phyloP scores from a whole-genome alignment of 148 eudicot species.

The Rhododendron molle region DNA sequence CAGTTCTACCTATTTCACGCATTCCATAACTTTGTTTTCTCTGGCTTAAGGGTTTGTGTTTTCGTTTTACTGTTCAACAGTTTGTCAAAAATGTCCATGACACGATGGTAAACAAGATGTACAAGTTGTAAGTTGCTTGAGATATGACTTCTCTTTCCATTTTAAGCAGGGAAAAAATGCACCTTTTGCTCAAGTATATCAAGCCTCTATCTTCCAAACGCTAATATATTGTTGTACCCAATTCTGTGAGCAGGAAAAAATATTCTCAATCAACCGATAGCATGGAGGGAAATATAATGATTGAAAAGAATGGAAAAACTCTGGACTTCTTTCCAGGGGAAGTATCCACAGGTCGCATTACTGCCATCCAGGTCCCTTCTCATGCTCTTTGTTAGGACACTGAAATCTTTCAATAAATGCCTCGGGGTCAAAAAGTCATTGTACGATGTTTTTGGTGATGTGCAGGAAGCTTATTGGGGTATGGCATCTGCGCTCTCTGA shows the following conservation, averaged over 20 bases:
- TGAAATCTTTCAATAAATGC: not conserved
- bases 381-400: not conserved
- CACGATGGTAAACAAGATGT: slow-evolving; percentile 77
- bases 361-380: slow-evolving; percentile 66
- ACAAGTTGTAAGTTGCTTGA: slow-evolving; percentile 52
- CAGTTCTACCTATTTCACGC: not conserved
- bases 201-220: slow-evolving; percentile 10
- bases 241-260: slow-evolving; percentile 40
- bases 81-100: slow-evolving; percentile 78
- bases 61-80: slow-evolving; percentile 40
- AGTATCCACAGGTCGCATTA: slow-evolving; percentile 70
- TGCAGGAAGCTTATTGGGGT: slow-evolving; percentile 84
- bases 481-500: slow-evolving; percentile 94
- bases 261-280: slow-evolving; percentile 31
- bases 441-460: not conserved
- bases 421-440: not conserved
- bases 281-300: slow-evolving; percentile 37
- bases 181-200: not conserved
- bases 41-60: not conserved
- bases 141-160: not conserved
- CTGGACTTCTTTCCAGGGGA: slow-evolving; percentile 66
- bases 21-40: not conserved
- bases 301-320: slow-evolving; percentile 88
- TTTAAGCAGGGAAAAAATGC: not conserved
- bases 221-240: slow-evolving; percentile 9